Conservation (phyloP, 2,329 filamentous ascomycete genomes). For the Aspergillus floridensis region DNA sequence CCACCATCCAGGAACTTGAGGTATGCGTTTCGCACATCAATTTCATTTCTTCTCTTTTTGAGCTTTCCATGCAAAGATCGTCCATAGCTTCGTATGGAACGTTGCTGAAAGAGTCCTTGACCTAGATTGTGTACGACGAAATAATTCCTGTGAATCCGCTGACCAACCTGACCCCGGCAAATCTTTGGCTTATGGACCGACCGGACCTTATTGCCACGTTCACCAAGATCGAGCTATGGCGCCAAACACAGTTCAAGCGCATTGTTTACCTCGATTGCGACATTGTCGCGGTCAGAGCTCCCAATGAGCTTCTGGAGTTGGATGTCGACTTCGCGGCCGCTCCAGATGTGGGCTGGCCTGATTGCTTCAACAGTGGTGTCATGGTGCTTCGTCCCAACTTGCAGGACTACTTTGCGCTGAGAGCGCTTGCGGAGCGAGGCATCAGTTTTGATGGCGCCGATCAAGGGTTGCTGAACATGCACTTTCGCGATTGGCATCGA, state of each 20-base stretch:
- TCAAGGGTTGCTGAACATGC: slow-evolving; percentile 91
- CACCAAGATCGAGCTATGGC: slow-evolving; percentile 95
- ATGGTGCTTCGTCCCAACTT: slow-evolving; percentile 87
- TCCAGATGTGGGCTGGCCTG: slow-evolving; percentile 96
- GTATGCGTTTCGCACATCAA: slow-evolving; percentile 42
- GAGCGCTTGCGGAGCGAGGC: slow-evolving; percentile 77
- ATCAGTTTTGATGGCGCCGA: slow-evolving; percentile 97
- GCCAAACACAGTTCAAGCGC: slow-evolving; percentile 80
- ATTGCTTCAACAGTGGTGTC: slow-evolving; percentile 96
- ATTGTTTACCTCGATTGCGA: slow-evolving; percentile 96
- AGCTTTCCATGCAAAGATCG: not conserved
- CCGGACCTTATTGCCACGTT: slow-evolving; percentile 88
- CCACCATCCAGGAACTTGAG: slow-evolving; percentile 75
- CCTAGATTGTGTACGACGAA: slow-evolving; percentile 78
- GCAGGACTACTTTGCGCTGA: slow-evolving; percentile 81
- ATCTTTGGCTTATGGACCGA: slow-evolving; percentile 88
- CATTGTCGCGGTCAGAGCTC: slow-evolving; percentile 82
- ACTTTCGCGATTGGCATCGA: slow-evolving; percentile 83
- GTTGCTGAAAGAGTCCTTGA: not conserved
- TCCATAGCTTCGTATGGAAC: not conserved
- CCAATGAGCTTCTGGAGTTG: slow-evolving; percentile 83
- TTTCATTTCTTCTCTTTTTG: slow-evolving; percentile 2
- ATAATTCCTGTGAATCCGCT: slow-evolving; percentile 81
- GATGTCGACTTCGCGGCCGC: slow-evolving; percentile 66
- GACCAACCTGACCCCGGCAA: slow-evolving; percentile 71